Percentiles rank a stretch among this genome's conserved stretches.
Evolutionary conservation across 176 grass and related monocot species (phyloP).

Genomic region (Poa annua): DNA sequence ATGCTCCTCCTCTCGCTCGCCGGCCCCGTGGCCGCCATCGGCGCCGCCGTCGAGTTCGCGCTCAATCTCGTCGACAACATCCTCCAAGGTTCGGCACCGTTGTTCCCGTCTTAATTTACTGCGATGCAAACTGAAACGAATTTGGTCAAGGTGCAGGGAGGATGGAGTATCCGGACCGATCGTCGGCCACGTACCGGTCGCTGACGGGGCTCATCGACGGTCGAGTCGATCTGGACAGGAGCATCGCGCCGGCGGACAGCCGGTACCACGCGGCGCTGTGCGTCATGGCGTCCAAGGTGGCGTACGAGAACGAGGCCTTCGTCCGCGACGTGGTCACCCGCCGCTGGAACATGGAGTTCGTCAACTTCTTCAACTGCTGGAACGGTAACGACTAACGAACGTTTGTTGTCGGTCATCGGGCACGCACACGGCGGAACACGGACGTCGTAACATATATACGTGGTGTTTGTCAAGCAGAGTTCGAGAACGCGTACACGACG

Average conservation of each 20-base stretch:
- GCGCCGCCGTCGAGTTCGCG: conserved; percentile 42
- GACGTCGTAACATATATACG: not conserved
- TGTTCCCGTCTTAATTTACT: not conserved
- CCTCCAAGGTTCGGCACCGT: conserved; percentile 31
- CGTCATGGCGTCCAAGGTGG: conserved; percentile 68
- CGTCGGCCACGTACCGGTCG: conserved; percentile 54
- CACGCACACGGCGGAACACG: too few species aligned
- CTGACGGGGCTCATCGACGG: conserved; percentile 49
- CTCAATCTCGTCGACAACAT: conserved; percentile 48
- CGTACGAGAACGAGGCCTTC: conserved; percentile 68
- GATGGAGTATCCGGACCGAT: conserved; percentile 42
- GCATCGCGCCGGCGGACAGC: conserved; percentile 39
- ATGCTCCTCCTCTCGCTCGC: conserved; percentile 33
- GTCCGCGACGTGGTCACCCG: conserved; percentile 43
- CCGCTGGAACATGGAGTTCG: conserved; percentile 68
- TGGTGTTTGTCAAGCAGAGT: conserved; percentile 28
- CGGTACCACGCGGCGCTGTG: conserved; percentile 56
- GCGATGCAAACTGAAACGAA: not conserved
- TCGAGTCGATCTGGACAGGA: conserved; percentile 46
- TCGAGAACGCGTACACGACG: conserved; percentile 44
- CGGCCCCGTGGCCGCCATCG: conserved; percentile 36
- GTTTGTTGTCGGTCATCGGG: too few species aligned
- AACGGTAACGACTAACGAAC: conserved; percentile 54
- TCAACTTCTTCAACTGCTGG: conserved; percentile 66
- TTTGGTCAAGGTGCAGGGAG: not conserved